A percentile compares a stretch with the other conserved stretches of the same genome.
These are phyloP conservation scores for Dendrobium catenatum DNA, from an alignment of 106 monocot genomes.

Conservation along the genomic window DNA sequence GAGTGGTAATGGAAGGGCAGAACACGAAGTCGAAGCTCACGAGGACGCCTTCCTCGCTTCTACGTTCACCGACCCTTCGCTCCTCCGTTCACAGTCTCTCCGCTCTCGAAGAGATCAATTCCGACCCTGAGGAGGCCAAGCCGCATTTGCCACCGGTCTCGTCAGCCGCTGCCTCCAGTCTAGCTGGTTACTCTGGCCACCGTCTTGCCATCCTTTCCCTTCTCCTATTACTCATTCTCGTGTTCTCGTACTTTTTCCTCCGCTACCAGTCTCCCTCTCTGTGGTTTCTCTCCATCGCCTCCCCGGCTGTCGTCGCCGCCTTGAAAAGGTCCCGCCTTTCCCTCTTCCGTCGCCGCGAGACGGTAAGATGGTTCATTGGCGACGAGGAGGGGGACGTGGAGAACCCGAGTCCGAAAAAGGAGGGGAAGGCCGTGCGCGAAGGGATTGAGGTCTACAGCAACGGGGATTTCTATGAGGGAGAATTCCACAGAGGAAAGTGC, in stretches of 20 bases:
- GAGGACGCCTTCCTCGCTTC: constrained; percentile 50
- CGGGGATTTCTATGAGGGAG: constrained; percentile 53
- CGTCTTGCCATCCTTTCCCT: neutral
- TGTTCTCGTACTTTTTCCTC: constrained; percentile 17
- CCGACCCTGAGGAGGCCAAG: constrained; percentile 6
- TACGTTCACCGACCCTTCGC: constrained; percentile 55
- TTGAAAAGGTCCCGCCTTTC: neutral
- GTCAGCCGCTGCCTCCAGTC: neutral
- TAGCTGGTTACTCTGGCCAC: neutral
- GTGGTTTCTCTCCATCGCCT: constrained; percentile 17
- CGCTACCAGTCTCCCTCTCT: neutral
- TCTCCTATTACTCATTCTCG: neutral
- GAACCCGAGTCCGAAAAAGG: neutral
- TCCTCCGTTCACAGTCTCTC: constrained; percentile 40
- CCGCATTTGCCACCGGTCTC: neutral
- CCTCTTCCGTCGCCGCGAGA: neutral
- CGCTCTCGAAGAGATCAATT: constrained; percentile 7
- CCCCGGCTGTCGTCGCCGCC: constrained; percentile 8
- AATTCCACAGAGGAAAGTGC: constrained; percentile 39
- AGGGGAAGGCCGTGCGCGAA: constrained; percentile 17
- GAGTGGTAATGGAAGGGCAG: constrained; percentile 5
- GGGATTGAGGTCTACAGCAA: constrained; percentile 46
- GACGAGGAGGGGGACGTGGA: constrained; percentile 20
- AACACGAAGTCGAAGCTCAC: constrained; percentile 28
- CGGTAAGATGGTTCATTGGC: constrained; percentile 65